Conservation (phyloP, 257 asterid species). For the Mitragyna speciosa region DNA sequence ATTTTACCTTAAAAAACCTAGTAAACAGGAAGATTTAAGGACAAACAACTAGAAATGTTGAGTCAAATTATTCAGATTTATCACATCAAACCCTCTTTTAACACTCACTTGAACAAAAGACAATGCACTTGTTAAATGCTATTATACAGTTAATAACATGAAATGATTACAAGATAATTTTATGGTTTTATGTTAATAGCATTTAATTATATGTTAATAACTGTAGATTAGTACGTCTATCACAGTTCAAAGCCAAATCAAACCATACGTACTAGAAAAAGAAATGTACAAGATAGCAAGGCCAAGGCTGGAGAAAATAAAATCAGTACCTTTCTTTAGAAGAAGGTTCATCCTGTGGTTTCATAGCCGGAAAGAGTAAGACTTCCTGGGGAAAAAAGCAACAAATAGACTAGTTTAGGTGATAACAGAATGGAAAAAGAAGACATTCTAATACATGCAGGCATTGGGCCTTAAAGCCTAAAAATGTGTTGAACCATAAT, state of each 20-base stretch:
- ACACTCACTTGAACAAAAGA: not conserved
- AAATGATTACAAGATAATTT: not conserved
- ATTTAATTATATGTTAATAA: no score
- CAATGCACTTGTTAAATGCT: not conserved
- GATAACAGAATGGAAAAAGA: not conserved
- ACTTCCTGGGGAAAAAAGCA: constrained; percentile 59
- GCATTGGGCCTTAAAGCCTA: not conserved
- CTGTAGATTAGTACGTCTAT: not conserved
- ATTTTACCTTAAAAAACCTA: not conserved
- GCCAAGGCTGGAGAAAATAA: not conserved
- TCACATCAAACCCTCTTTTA: no score
- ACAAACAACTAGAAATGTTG: not conserved
- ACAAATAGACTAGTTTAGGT: not conserved
- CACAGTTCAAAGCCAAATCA: not conserved
- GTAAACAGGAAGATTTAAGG: not conserved
- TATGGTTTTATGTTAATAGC: no score
- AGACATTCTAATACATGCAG: not conserved
- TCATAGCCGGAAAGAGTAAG: constrained; percentile 87
- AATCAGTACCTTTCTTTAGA: constrained; percentile 49
- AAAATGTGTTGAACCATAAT: not conserved
- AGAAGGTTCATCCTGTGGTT: constrained; percentile 74
- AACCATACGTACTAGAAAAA: not conserved
- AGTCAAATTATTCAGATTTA: not conserved
- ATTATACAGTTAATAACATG: not conserved
- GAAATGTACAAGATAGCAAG: not conserved